Evolutionary conservation across 2,329 filamentous ascomycete species (phyloP).

Genomic region (Colletotrichum sojae): DNA sequence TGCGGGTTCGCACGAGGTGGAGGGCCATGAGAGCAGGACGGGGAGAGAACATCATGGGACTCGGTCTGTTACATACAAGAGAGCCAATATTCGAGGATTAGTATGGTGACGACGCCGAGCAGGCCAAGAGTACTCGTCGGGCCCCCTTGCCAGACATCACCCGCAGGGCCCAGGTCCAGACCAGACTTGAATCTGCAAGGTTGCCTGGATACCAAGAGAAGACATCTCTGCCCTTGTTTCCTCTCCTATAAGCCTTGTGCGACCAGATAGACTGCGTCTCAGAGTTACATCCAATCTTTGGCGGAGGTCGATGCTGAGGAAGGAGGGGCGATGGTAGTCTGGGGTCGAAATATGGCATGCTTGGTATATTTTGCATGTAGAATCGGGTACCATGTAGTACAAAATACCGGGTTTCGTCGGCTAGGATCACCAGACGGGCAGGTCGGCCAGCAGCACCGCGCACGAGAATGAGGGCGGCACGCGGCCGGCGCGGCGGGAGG

Average conservation of each 20-base stretch:
- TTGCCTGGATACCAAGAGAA: not conserved
- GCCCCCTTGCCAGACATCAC: not conserved
- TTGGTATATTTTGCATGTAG: too few species aligned
- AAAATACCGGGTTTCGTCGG: not conserved
- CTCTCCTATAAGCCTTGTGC: too few species aligned
- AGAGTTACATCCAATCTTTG: conserved; percentile 20
- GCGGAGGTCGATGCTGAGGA: not conserved
- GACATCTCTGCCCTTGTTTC: not conserved
- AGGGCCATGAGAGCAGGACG: conserved; percentile 29
- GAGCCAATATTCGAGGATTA: not conserved
- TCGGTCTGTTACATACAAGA: conserved; percentile 18
- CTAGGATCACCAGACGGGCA: conserved; percentile 19
- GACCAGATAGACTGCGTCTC: conserved; percentile 6
- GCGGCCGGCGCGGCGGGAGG: conserved; percentile 19
- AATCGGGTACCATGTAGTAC: conserved; percentile 8
- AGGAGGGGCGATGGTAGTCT: conserved; percentile 25
- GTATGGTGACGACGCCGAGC: not conserved
- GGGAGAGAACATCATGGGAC: conserved; percentile 30
- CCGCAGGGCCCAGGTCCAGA: conserved; percentile 1
- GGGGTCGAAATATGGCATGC: conserved; percentile 2
- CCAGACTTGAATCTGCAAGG: conserved; percentile 6
- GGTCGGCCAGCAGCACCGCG: not conserved
- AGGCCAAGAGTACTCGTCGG: not conserved
- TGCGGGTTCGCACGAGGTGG: conserved; percentile 12
- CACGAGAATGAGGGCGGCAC: conserved; percentile 26